These are phyloP conservation scores for Elsinoe arachidis DNA, from an alignment of 2,329 filamentous ascomycete genomes.

Conservation along the genomic window DNA sequence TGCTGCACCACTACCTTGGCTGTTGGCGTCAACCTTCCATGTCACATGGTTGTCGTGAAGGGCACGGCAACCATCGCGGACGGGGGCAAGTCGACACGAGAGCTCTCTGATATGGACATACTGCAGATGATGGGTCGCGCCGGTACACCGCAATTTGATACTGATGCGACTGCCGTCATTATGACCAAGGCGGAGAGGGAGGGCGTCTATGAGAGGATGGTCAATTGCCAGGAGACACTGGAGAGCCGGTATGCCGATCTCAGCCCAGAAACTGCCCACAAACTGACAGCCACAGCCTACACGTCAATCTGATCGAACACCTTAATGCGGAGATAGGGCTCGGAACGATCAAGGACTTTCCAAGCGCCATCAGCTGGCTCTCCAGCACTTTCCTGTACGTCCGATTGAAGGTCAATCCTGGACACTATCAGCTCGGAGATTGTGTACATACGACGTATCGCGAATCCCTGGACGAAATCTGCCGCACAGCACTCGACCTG, in stretches of 20 bases:
- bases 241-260: conserved; percentile 52
- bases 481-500: conserved; percentile 57
- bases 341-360: conserved; percentile 57
- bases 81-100: conserved; percentile 34
- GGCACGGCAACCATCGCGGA: conserved; percentile 59
- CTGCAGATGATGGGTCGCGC: conserved; percentile 89
- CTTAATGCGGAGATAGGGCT: conserved; percentile 76
- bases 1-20: conserved; percentile 82
- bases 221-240: conserved; percentile 61
- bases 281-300: conserved; percentile 43
- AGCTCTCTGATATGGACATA: conserved; percentile 74
- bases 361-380: conserved; percentile 65
- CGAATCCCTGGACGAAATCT: conserved; percentile 60
- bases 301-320: conserved; percentile 72
- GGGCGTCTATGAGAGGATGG: conserved; percentile 60
- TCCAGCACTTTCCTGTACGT: conserved; percentile 70
- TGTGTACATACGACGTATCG: conserved; percentile 46
- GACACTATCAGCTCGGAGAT: conserved; percentile 57
- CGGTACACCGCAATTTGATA: conserved; percentile 74
- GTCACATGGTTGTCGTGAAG: conserved; percentile 75
- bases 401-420: conserved; percentile 61
- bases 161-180: conserved; percentile 67
- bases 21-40: conserved; percentile 75
- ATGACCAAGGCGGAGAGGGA: conserved; percentile 62
- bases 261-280: too few relatives aligned